Percentiles rank a stretch among this genome's conserved stretches.
phyloP scores from a whole-genome alignment of 2,329 filamentous ascomycete genomes.

The Scedosporium boydii region DNA sequence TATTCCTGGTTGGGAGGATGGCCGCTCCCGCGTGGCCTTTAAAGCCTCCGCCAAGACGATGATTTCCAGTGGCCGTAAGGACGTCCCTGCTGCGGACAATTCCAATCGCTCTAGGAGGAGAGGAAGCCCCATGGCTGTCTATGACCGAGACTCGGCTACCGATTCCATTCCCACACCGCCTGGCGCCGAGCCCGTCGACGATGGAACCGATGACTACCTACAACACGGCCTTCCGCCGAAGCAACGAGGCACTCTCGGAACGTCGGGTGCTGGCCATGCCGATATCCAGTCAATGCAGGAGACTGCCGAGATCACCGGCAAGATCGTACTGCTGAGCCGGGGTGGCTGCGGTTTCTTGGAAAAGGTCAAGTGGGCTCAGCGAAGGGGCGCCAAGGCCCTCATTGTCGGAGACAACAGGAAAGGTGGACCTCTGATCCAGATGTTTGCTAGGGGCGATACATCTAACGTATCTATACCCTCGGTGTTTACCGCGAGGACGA shows the following conservation, averaged over 20 bases:
- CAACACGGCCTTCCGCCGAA: conserved; percentile 41
- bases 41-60: conserved; percentile 28
- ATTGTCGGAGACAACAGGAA: conserved; percentile 92
- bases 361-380: conserved; percentile 94
- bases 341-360: conserved; percentile 95
- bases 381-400: conserved; percentile 76
- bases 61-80: conserved; percentile 7
- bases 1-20: conserved; percentile 76
- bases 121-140: conserved; percentile 7
- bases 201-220: conserved; percentile 80
- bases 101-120: conserved; percentile 24
- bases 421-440: conserved; percentile 83
- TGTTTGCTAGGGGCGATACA: conserved; percentile 96
- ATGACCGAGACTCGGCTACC: background rate
- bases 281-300: conserved; percentile 91
- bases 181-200: conserved; percentile 34
- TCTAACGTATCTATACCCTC: conserved; percentile 92
- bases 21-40: conserved; percentile 34
- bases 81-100: conserved; percentile 12
- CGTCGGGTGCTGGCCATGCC: conserved; percentile 52
- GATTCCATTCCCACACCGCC: conserved; percentile 15
- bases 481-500: conserved; percentile 89
- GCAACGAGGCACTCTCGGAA: conserved; percentile 23
- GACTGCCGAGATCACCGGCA: conserved; percentile 83
- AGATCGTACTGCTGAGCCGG: conserved; percentile 81